Percentiles rank a stretch among this genome's conserved stretches.
These are phyloP conservation scores for Neopestalotiopsis clavispora DNA, from an alignment of 2,329 filamentous ascomycete species.

Conservation along the genomic window DNA sequence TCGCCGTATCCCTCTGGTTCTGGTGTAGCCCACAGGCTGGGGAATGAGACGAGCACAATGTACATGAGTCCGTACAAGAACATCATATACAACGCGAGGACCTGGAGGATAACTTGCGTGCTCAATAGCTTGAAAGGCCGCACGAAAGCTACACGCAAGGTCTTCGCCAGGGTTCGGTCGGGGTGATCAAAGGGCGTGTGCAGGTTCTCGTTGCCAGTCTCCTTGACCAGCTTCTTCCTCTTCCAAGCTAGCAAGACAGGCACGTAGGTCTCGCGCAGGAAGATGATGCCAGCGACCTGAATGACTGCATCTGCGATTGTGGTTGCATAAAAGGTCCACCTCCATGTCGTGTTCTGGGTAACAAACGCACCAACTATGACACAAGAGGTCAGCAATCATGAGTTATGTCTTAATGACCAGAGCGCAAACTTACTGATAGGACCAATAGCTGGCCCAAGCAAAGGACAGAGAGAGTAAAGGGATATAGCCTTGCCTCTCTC, in stretches of 20 bases:
- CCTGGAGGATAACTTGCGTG: conserved; percentile 57
- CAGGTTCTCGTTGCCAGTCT: conserved; percentile 57
- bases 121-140: conserved; percentile 57
- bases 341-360: conserved; percentile 67
- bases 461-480: conserved; percentile 66
- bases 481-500: conserved; percentile 66
- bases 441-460: conserved; percentile 69
- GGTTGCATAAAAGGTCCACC: conserved; percentile 75
- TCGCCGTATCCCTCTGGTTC: conserved; percentile 36
- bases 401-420: background rate
- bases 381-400: background rate
- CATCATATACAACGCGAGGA: conserved; percentile 56
- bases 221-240: conserved; percentile 58
- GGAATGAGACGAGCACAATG: conserved; percentile 55
- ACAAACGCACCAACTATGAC: conserved; percentile 64
- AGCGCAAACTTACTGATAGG: conserved; percentile 48
- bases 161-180: conserved; percentile 36
- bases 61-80: conserved; percentile 60
- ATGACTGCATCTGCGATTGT: conserved; percentile 66
- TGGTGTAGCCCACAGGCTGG: conserved; percentile 44
- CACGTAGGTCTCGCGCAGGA: conserved; percentile 70
- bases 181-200: conserved; percentile 58
- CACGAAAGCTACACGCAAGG: conserved; percentile 44
- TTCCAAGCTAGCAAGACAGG: conserved; percentile 66
- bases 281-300: conserved; percentile 61